Evolutionary conservation across 129 eudicot species (phyloP).

Genomic region (Saussurea involucrata): DNA sequence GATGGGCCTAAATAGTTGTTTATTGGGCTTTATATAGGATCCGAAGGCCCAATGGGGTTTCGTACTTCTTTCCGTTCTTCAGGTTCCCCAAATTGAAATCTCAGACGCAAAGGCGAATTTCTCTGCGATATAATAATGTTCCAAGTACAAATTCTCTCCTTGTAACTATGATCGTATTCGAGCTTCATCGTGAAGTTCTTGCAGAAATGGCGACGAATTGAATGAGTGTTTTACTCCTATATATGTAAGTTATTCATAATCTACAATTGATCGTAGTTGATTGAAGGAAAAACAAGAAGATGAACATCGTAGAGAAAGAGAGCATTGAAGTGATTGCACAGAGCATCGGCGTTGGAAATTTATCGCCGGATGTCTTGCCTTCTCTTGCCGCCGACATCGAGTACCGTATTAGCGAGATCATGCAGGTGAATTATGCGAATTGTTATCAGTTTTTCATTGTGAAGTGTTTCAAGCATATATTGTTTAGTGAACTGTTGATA

Average conservation of each 20-base stretch:
- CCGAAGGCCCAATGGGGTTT: not conserved
- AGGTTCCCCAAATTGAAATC: constrained; percentile 21
- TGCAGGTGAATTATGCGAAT: constrained; percentile 53
- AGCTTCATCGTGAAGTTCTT: constrained; percentile 1
- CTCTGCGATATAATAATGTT: not conserved
- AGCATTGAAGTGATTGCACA: constrained; percentile 85
- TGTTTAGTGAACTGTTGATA: not conserved
- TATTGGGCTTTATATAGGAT: not conserved
- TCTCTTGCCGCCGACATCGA: constrained; percentile 80
- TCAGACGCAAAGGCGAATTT: not conserved
- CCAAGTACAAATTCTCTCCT: not conserved
- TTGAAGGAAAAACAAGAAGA: constrained; percentile 19
- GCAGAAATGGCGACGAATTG: constrained; percentile 2
- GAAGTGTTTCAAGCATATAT: not conserved
- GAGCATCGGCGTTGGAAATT: constrained; percentile 65
- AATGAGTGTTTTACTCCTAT: not conserved
- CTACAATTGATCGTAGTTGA: not conserved
- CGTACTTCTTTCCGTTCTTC: not conserved
- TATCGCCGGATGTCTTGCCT: constrained; percentile 73
- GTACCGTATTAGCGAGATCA: constrained; percentile 90
- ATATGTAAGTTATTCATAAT: not conserved
- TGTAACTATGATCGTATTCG: not conserved
- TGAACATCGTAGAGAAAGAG: constrained; percentile 83
- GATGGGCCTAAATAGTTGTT: not conserved
- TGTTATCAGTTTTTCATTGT: not conserved